Conservation (phyloP, 2,329 filamentous ascomycete species). For the Xylariaceae sp. region DNA sequence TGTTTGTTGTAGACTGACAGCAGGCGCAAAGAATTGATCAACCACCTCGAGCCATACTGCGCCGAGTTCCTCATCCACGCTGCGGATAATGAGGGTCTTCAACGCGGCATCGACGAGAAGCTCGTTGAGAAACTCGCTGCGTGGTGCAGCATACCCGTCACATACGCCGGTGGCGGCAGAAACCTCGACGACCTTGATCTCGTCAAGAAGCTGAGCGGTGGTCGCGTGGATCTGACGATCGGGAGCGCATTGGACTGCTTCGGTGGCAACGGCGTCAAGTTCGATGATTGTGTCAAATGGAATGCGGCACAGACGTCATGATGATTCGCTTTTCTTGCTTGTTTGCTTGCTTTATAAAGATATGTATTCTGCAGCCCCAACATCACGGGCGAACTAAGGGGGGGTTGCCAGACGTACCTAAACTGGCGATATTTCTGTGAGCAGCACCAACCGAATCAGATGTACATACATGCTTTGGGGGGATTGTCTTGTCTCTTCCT, state of each 20-base stretch:
- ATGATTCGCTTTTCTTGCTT: background rate
- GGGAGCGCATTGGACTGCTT: slow-evolving; percentile 96
- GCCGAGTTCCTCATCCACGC: slow-evolving; percentile 96
- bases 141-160: slow-evolving; percentile 91
- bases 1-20: slow-evolving; percentile 1
- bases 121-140: slow-evolving; percentile 70
- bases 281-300: slow-evolving; percentile 87
- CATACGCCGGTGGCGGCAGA: slow-evolving; percentile 91
- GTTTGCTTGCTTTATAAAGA: background rate
- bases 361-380: slow-evolving; percentile 4
- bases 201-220: slow-evolving; percentile 71
- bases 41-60: slow-evolving; percentile 80
- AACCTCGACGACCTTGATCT: slow-evolving; percentile 74
- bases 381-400: background rate
- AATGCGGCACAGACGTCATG: slow-evolving; percentile 50
- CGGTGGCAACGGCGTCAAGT: slow-evolving; percentile 77
- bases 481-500: slow-evolving; percentile 20
- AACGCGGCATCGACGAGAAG: slow-evolving; percentile 82
- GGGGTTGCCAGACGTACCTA: slow-evolving; percentile 15
- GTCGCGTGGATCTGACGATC: slow-evolving; percentile 88
- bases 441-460: slow-evolving; percentile 21
- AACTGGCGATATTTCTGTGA: slow-evolving; percentile 16
- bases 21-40: slow-evolving; percentile 62
- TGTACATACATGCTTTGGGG: slow-evolving; percentile 27
- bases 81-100: slow-evolving; percentile 91